A percentile compares a stretch with the other conserved stretches of the same genome.
These are phyloP conservation scores for Linum lewisii DNA, from an alignment of 345 rosid species.

Conservation along the genomic window DNA sequence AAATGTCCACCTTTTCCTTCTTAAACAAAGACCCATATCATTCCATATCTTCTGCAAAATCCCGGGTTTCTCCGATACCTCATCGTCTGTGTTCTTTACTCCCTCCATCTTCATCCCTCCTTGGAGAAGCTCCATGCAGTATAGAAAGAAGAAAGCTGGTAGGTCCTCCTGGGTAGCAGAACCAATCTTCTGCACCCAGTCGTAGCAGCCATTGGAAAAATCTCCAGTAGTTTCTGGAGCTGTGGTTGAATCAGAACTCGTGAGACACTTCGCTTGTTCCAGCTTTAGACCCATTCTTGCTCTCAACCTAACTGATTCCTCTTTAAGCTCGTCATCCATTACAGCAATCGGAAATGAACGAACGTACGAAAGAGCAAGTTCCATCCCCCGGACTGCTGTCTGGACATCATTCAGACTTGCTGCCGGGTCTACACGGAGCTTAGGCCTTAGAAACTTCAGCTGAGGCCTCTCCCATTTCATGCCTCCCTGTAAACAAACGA, in stretches of 20 bases:
- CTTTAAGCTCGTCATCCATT: conserved; percentile 26
- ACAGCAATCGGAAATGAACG: conserved; percentile 37
- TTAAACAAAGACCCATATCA: conserved; percentile 15
- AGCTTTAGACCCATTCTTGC: conserved; percentile 24
- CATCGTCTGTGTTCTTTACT: conserved; percentile 1
- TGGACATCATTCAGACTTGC: conserved; percentile 38
- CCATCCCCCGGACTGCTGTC: conserved; percentile 43
- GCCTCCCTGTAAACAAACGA: conserved; percentile 28
- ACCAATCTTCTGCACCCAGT: conserved; percentile 17
- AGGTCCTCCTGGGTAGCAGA: conserved; percentile 27
- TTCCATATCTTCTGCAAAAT: conserved; percentile 13
- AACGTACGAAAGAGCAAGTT: conserved; percentile 38
- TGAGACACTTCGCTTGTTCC: conserved; percentile 21
- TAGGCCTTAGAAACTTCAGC: conserved; percentile 24
- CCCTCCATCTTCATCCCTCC: conserved; percentile 18
- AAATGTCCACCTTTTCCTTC: conserved; percentile 31
- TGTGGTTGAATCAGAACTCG: conserved; percentile 14
- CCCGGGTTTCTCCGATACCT: conserved; percentile 10
- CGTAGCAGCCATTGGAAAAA: conserved; percentile 10
- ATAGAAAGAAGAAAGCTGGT: conserved; percentile 40
- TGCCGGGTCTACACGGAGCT: conserved; percentile 10
- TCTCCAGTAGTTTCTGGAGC: conserved; percentile 23
- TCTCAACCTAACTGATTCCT: conserved; percentile 20
- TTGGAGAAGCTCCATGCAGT: conserved; percentile 44
- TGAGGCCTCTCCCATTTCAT: conserved; percentile 52